phyloP scores from a whole-genome alignment of 352 stramenopile species.

The Phytophthora sp. region DNA sequence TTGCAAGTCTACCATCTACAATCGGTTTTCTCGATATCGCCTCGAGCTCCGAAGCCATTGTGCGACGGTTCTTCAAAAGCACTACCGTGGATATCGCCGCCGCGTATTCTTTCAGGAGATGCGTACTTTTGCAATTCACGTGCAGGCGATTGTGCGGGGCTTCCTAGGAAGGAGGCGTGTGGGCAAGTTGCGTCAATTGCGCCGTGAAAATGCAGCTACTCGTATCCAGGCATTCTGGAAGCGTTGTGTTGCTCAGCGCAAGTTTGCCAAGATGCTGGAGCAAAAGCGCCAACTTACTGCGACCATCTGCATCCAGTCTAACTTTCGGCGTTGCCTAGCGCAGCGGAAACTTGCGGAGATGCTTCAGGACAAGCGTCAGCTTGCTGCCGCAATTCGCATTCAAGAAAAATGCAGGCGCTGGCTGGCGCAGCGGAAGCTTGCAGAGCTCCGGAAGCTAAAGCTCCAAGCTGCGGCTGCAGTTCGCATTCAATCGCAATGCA shows the following conservation, averaged over 20 bases:
- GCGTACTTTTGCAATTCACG: constrained; percentile 32
- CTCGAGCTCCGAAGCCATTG: constrained; percentile 40
- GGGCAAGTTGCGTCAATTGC: constrained; percentile 32
- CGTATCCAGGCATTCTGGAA: constrained; percentile 38
- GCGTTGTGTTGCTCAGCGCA: constrained; percentile 17
- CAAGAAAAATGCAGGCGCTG: constrained; percentile 19
- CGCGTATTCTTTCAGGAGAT: constrained; percentile 47
- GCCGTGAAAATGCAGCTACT: constrained; percentile 37
- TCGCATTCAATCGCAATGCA: constrained; percentile 30
- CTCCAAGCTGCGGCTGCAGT: background rate
- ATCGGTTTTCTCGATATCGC: constrained; percentile 56
- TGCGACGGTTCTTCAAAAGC: constrained; percentile 49
- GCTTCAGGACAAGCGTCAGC: constrained; percentile 7
- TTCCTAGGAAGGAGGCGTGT: constrained; percentile 47
- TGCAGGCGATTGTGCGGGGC: constrained; percentile 54
- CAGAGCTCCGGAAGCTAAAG: constrained; percentile 1
- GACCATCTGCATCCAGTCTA: constrained; percentile 22
- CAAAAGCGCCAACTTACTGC: constrained; percentile 16
- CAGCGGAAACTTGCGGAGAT: constrained; percentile 16
- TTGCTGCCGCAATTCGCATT: constrained; percentile 11
- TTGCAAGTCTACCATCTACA: constrained; percentile 66
- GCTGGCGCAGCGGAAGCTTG: constrained; percentile 15
- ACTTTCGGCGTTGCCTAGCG: constrained; percentile 25
- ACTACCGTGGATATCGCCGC: constrained; percentile 49
- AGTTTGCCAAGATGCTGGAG: constrained; percentile 22